Percentiles rank a stretch among this genome's conserved stretches.
Evolutionary conservation across 169 alveolate species (phyloP).

Genomic region (Babesia sp.): DNA sequence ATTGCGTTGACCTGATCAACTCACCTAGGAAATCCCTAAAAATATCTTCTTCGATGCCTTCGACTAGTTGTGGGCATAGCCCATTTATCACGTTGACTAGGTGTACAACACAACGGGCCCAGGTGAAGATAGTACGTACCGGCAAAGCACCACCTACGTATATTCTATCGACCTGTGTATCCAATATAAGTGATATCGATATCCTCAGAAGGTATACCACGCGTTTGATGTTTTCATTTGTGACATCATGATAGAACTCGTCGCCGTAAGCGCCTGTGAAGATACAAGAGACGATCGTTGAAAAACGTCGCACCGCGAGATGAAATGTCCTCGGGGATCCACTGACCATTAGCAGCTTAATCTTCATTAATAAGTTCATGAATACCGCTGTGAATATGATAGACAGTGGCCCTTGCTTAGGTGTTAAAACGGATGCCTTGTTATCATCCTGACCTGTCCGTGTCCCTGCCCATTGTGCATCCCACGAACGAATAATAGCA

Average conservation of each 20-base stretch:
- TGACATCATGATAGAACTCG: slow-evolving; percentile 11
- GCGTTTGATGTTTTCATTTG: slow-evolving; percentile 1
- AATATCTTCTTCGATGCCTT: slow-evolving; percentile 39
- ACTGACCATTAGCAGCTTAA: background rate
- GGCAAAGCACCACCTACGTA: slow-evolving; percentile 25
- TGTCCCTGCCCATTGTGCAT: background rate
- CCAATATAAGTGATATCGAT: slow-evolving; percentile 18
- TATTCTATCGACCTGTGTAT: slow-evolving; percentile 12
- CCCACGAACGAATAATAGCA: background rate
- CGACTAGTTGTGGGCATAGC: background rate
- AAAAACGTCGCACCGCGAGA: slow-evolving; percentile 1
- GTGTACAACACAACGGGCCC: slow-evolving; percentile 46
- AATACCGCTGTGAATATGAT: background rate
- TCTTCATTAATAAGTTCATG: background rate
- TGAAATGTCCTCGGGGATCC: background rate
- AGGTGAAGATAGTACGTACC: slow-evolving; percentile 10
- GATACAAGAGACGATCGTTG: background rate
- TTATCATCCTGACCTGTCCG: background rate
- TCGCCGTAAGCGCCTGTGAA: slow-evolving; percentile 22
- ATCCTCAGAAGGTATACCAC: slow-evolving; percentile 11
- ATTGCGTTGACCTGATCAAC: background rate
- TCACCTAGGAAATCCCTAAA: slow-evolving; percentile 18
- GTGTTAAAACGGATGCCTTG: background rate
- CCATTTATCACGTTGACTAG: slow-evolving; percentile 12
- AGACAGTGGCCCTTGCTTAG: slow-evolving; percentile 9